Conservation (phyloP, 176 grass and related monocot genomes). For the Avena insularis region DNA sequence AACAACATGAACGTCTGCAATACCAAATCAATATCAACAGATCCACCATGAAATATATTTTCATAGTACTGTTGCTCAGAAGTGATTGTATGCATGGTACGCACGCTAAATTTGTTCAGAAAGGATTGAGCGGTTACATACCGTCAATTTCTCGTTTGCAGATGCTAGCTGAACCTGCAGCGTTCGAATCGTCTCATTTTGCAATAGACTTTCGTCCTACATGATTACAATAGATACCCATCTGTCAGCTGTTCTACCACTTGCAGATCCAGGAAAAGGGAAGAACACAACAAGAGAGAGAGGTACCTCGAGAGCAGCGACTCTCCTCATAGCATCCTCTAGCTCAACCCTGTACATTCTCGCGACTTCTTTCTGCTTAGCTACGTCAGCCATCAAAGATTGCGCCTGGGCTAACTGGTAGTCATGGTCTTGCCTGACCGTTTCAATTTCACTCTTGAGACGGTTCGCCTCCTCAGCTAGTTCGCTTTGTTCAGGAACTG, state of each 20-base stretch:
- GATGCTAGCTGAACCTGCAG: slow-evolving; percentile 4
- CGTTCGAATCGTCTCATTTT: neutral
- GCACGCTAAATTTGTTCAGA: neutral
- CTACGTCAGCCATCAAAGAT: slow-evolving; percentile 8
- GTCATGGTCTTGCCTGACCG: neutral
- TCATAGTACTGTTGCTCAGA: no score
- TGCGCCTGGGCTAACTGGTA: slow-evolving; percentile 2
- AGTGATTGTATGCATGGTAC: no score
- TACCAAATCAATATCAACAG: no score
- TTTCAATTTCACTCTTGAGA: slow-evolving; percentile 9
- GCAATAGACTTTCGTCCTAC: neutral
- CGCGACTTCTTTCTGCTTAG: slow-evolving; percentile 11
- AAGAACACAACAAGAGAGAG: neutral
- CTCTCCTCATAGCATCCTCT: slow-evolving; percentile 24
- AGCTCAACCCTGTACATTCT: neutral
- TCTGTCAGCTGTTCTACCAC: neutral
- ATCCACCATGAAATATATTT: no score
- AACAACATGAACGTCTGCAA: no score
- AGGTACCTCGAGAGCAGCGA: neutral
- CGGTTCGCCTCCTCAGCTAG: neutral
- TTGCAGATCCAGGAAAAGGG: neutral
- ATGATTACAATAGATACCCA: neutral
- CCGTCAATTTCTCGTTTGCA: neutral
- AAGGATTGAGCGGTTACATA: neutral
- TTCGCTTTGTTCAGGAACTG: neutral